A percentile compares a stretch with the other conserved stretches of the same genome.
phyloP scores from a whole-genome alignment of 1,284 basidiomycete genomes.

The Chondrostereum purpureum region DNA sequence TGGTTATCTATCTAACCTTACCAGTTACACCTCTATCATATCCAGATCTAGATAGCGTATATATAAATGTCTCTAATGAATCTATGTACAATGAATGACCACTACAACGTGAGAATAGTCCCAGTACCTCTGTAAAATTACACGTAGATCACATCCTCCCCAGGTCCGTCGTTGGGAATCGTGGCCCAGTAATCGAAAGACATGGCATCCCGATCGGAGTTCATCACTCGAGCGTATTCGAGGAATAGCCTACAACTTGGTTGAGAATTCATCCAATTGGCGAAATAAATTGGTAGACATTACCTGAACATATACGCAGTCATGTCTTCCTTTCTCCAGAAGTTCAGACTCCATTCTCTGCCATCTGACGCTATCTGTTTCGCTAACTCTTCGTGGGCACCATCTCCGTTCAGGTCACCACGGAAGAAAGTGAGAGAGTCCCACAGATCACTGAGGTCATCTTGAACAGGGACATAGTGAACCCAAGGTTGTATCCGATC shows the following conservation, averaged over 20 bases:
- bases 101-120: no score
- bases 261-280: not conserved
- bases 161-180: no score
- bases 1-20: not conserved
- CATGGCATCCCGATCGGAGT: conserved; percentile 37
- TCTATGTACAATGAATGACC: conserved; percentile 4
- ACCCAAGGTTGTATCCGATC: conserved; percentile 50
- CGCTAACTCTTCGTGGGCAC: conserved; percentile 45
- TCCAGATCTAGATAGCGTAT: not conserved
- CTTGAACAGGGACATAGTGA: conserved; percentile 55
- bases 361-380: conserved; percentile 46
- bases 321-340: conserved; percentile 58
- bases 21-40: not conserved
- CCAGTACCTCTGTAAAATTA: no score
- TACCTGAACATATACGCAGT: conserved; percentile 52
- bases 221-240: conserved; percentile 47
- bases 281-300: conserved; percentile 10
- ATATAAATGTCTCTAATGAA: no score
- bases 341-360: conserved; percentile 46
- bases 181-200: conserved; percentile 13
- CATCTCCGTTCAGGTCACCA: conserved; percentile 31
- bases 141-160: no score
- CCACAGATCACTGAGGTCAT: conserved; percentile 49
- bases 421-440: conserved; percentile 55
- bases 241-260: conserved; percentile 27